Evolutionary conservation across 306 rosid species (phyloP).

Genomic region (Prunus campanulata): DNA sequence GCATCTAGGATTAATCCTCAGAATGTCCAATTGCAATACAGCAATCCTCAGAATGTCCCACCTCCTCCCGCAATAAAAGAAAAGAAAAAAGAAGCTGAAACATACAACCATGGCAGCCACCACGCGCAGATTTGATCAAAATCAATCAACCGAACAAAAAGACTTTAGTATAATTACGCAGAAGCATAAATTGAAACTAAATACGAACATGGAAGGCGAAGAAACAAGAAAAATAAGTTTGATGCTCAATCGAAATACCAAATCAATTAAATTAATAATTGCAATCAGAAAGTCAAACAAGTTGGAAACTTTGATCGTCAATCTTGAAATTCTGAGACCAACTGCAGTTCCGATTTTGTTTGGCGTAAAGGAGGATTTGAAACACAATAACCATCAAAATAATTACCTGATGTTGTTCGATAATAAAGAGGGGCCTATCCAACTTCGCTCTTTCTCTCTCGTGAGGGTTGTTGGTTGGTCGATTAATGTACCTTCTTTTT

Average conservation of each 20-base stretch:
- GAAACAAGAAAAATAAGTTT: neutral
- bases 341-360: neutral
- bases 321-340: constrained; percentile 9
- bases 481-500: neutral
- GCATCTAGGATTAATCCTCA: neutral
- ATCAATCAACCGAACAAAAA: neutral
- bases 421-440: neutral
- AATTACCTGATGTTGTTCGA: neutral
- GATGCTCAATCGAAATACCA: neutral
- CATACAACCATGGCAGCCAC: neutral
- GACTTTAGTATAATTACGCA: neutral
- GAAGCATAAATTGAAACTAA: neutral
- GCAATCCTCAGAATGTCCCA: neutral
- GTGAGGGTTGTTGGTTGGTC: neutral
- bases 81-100: neutral
- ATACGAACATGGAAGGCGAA: neutral
- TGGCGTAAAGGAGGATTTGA: neutral
- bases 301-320: neutral
- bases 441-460: neutral
- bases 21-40: neutral
- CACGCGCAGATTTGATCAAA: neutral
- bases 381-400: neutral
- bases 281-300: neutral
- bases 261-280: neutral
- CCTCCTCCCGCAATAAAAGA: neutral